These are phyloP conservation scores for Myxozyma melibiosi DNA, from an alignment of 805 yeast species.

Conservation along the genomic window DNA sequence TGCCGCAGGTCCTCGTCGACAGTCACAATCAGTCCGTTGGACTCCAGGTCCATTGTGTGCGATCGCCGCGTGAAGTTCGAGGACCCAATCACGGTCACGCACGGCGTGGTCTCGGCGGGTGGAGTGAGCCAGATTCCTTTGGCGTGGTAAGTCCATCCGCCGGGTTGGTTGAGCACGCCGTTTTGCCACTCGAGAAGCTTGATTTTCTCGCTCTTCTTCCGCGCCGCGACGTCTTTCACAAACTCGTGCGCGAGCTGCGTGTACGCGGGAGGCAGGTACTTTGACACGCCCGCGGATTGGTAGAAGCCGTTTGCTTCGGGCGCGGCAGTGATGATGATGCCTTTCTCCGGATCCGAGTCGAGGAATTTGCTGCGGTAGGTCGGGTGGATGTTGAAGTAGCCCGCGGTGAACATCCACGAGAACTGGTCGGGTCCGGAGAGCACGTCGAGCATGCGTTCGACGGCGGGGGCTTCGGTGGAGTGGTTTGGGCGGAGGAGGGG, in stretches of 20 bases:
- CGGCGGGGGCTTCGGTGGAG: conserved; percentile 81
- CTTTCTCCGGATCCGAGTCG: conserved; percentile 55
- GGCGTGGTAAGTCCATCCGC: conserved; percentile 98
- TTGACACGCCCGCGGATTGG: conserved; percentile 77
- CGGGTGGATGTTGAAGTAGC: conserved; percentile 90
- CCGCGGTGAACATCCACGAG: conserved; percentile 90
- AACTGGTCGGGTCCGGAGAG: conserved; percentile 45
- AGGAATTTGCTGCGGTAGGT: conserved; percentile 63
- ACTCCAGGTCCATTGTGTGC: conserved; percentile 82
- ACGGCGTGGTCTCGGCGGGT: conserved; percentile 55
- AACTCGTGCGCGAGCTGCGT: conserved; percentile 72
- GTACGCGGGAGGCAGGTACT: conserved; percentile 84
- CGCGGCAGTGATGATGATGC: conserved; percentile 84
- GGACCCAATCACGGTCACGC: conserved; percentile 82
- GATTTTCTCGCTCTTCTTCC: conserved; percentile 51
- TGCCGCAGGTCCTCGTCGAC: conserved; percentile 59
- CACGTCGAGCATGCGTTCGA: conserved; percentile 52
- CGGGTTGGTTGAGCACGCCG: conserved; percentile 76
- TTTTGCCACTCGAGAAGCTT: conserved; percentile 79
- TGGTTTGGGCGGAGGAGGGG: conserved; percentile 68
- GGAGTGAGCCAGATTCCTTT: conserved; percentile 84
- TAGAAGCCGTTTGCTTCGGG: conserved; percentile 94
- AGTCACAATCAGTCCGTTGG: conserved; percentile 80
- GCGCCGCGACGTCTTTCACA: conserved; percentile 52
- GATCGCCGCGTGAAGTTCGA: conserved; percentile 93